Evolutionary conservation across 2,329 filamentous ascomycete genomes (phyloP), one percentile per base, ranked within the genome.

Genomic region (Zymoseptoria passerinii): DNA sequence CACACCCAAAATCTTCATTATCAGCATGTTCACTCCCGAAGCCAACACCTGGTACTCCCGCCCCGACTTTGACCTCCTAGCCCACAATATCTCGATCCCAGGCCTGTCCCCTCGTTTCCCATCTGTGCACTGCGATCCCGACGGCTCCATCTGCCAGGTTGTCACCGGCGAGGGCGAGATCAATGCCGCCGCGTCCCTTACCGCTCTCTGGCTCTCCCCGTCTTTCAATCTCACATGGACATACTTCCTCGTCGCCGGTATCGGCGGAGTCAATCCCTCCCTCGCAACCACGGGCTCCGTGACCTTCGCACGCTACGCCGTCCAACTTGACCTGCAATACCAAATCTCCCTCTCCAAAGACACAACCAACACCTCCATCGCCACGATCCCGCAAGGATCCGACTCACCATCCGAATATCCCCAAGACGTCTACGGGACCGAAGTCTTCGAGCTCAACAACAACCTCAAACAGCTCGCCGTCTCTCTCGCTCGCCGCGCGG

Each of bases 111-210:
- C 68, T 19, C 59, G 67, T 8, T 72, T 65, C 58, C 69, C 69
- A 2, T 65, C 71, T 27, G 80, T 84, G 0, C 82, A 86, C 70
- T 92, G 88, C 71, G 85, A 82, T 0, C 73, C 74, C 9, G 74
- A 84, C 64, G 76, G 80, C 28, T 76, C 79, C 2, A 75, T 91
- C 52, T 91, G 88, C 72, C 87, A 90, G 68, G 66, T 89, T 51
- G 83, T 83, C 8, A 83, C 84, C 1, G 87, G 87, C 57, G 74
- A 75, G 57, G 63, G 19, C 50, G 50, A 52, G 28, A 52, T 52
- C 50, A 52, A 52, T 13, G 50, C 50, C 7, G 50, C 50, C 6
- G 48, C 53, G 10, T 57, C 58, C 20, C 56, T 65, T 5, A 51
- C 57, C 13, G 64, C 65, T 6, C 54, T 68, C 13, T 61, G 60